Conservation (phyloP, 78 protist genomes). For the Tieghemostelium lacteum region DNA sequence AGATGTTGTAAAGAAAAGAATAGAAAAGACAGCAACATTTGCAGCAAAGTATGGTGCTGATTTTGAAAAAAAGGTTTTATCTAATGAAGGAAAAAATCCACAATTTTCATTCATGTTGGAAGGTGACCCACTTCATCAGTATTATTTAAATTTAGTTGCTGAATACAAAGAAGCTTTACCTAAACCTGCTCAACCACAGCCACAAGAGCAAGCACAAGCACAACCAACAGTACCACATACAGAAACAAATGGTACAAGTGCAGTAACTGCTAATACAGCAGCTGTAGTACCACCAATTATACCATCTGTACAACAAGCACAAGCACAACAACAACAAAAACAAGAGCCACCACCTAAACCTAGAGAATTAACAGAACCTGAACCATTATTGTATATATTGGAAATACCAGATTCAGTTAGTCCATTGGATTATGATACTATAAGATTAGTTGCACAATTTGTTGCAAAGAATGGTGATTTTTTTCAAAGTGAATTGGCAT, state of each 20-base stretch:
- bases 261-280: neutral
- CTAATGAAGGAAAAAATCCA: slow-evolving; percentile 69
- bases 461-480: slow-evolving; percentile 78
- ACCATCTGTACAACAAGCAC: slow-evolving; percentile 4
- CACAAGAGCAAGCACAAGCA: too few relatives aligned
- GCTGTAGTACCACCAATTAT: neutral
- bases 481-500: slow-evolving; percentile 64
- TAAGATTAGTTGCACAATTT: slow-evolving; percentile 86
- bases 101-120: slow-evolving; percentile 70
- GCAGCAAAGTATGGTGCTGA: slow-evolving; percentile 78
- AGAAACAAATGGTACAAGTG: too few relatives aligned
- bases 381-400: slow-evolving; percentile 56
- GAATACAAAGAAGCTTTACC: slow-evolving; percentile 10
- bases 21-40: slow-evolving; percentile 81
- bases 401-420: slow-evolving; percentile 56
- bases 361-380: slow-evolving; percentile 44
- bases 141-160: slow-evolving; percentile 25
- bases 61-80: slow-evolving; percentile 56
- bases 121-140: slow-evolving; percentile 62
- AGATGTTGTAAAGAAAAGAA: slow-evolving; percentile 8
- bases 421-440: slow-evolving; percentile 80
- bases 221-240: too few relatives aligned
- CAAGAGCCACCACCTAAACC: slow-evolving; percentile 67
- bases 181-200: neutral
- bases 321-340: too few relatives aligned